phyloP scores from a whole-genome alignment of 768 basidiomycete species.

The Pluteus cervinus region DNA sequence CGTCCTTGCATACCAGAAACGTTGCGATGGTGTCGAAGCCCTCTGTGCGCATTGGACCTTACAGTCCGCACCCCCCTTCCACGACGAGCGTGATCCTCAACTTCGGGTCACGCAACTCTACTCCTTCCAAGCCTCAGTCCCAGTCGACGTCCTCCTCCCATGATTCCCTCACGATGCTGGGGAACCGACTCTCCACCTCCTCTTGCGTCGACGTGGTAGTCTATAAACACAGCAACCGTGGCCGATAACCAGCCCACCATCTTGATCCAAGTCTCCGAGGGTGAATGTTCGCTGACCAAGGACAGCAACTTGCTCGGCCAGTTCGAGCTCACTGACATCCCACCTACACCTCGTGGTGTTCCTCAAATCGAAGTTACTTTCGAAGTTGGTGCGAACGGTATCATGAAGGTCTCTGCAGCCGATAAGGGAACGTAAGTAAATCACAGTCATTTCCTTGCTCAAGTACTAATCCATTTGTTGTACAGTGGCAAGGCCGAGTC shows the following conservation, averaged over 20 bases:
- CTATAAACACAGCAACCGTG: constrained; percentile 55
- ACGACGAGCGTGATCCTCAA: no score
- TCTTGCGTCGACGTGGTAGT: constrained; percentile 15
- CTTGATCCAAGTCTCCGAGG: constrained; percentile 94
- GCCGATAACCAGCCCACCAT: constrained; percentile 93
- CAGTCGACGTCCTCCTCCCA: no score
- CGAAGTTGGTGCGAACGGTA: constrained; percentile 91
- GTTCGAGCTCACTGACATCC: constrained; percentile 88
- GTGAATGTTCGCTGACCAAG: constrained; percentile 94
- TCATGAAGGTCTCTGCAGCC: constrained; percentile 87
- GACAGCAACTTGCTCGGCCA: constrained; percentile 98
- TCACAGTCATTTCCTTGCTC: not conserved
- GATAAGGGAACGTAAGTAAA: constrained; percentile 85
- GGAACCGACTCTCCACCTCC: constrained; percentile 88
- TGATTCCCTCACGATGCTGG: constrained; percentile 95
- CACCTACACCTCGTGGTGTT: constrained; percentile 92
- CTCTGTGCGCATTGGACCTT: no score
- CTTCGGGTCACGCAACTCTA: no score
- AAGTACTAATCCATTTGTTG: constrained; percentile 3
- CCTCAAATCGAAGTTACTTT: constrained; percentile 97
- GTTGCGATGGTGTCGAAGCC: no score
- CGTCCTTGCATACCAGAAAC: no score
- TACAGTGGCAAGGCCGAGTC: constrained; percentile 74
- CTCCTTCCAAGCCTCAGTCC: no score
- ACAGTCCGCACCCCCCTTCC: no score